A percentile compares a stretch with the other conserved stretches of the same genome.
These are phyloP conservation scores for Diaporthe aspalathi DNA, from an alignment of 2,329 filamentous ascomycete genomes.

Conservation along the genomic window DNA sequence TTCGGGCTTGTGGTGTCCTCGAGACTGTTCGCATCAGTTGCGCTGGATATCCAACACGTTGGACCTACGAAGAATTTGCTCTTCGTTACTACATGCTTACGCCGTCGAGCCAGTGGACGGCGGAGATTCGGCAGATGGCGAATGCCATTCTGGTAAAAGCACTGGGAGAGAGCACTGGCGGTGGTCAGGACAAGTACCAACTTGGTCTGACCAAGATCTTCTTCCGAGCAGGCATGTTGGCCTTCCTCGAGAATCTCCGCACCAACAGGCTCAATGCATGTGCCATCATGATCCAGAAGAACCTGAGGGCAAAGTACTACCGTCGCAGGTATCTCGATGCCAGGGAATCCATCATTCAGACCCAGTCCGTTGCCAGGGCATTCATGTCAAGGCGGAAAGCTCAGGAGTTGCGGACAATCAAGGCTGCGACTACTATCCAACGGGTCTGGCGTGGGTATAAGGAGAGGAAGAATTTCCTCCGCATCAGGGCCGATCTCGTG, in stretches of 20 bases:
- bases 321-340: slow-evolving; percentile 90
- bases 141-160: slow-evolving; percentile 91
- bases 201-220: slow-evolving; percentile 98
- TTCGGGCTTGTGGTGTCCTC: slow-evolving; percentile 97
- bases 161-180: slow-evolving; percentile 79
- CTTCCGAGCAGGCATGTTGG: slow-evolving; percentile 98
- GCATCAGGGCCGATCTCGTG: slow-evolving; percentile 85
- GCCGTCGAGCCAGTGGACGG: slow-evolving; percentile 88
- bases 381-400: slow-evolving; percentile 81
- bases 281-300: slow-evolving; percentile 99
- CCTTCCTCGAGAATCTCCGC: slow-evolving; percentile 93
- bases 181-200: slow-evolving; percentile 92
- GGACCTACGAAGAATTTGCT: slow-evolving; percentile 99
- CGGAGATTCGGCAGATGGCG: slow-evolving; percentile 93
- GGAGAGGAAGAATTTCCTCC: slow-evolving; percentile 82
- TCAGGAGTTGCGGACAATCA: slow-evolving; percentile 83
- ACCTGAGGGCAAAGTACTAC: slow-evolving; percentile 94
- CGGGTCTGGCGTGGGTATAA: slow-evolving; percentile 94
- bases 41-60: slow-evolving; percentile 95
- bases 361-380: slow-evolving; percentile 83
- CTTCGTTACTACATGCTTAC: slow-evolving; percentile 98
- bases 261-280: slow-evolving; percentile 92
- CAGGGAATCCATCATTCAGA: slow-evolving; percentile 80
- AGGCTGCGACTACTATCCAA: slow-evolving; percentile 93
- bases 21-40: slow-evolving; percentile 98